Base-by-base conservation (phyloP, 1,284 basidiomycete genomes). In the Ustilago shanxiensis region DNA sequence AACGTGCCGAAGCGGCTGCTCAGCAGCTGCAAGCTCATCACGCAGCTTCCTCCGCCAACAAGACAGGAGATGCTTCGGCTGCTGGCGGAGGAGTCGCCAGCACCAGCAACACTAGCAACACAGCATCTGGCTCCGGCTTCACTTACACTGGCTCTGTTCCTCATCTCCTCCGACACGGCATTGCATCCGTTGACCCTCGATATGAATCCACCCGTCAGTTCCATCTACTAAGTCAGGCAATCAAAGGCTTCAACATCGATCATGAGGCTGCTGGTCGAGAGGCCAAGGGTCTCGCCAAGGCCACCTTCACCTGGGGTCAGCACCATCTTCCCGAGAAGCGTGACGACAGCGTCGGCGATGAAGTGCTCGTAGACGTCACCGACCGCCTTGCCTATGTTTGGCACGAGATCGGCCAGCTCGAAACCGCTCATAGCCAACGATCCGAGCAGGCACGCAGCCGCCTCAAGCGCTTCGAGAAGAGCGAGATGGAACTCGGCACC, bases 231-330 rank as follows among this genome's bases (percentile, higher is more conserved):
- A 79, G 72, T 47, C 72, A 69, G 41, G 70, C 79, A 18, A 53
- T 83, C 68, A 82, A 83, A 51, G 63, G 67, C 47, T 60, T 82
- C 72, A 67, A 62, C 63, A 82, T 83, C 55, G 82, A 83, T 41
- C 74, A 83, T 47, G 70, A 79, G 26, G 82, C 81, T 4, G 62
- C 72, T 9, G 65, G 68, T 28, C 69, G 80, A 8, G 79, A 83
- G 60, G 72, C 73, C 4, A 80, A 80, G 57, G 20, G 66, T 50
- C 63, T 77, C 24, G 82, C 82, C 47, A 76, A 69, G 26, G 72
- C 79, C 44, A 78, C 80, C 10, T 83, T 71, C 64, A 59, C 59
- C 20, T 82, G 77, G 77, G 82, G 82, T 8, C 71, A 79, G 58
- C 68, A 74, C 29, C 82, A 83, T 39, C 58, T 75, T 7, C 74